Evolutionary conservation across 208 protist species (phyloP), one percentile per base, ranked within the genome.

Genomic region (Acanthamoeba lenticulata): DNA sequence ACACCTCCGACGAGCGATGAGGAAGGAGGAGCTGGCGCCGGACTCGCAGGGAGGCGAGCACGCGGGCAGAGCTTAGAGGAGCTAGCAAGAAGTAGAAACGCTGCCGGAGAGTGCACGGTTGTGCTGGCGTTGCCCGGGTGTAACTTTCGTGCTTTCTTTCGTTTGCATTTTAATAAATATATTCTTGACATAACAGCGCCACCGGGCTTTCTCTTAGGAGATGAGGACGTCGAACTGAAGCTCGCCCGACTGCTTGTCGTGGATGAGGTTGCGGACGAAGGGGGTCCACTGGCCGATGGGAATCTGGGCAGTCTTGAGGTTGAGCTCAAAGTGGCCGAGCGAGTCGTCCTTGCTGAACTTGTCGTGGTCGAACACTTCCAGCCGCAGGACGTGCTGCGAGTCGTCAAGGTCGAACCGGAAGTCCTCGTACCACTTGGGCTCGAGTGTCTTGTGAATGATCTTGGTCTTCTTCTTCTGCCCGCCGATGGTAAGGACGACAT

Each of bases 311-410:
- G 40, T 47, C 77, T 86, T 86, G 42, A 85, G 74, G 74, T 86
- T 86, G 44, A 86, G 77, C 77, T 86, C 77, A 34, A 72, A 62
- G 57, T 91, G n/a, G 65, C 88, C 88, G 13, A 93, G 88, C 62
- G 57, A 52, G 88, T 93, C 62, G 88, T 93, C 88, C 88, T 93
- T 93, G 88, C 42, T 62, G 44, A 93, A 49, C 88, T 65, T 60
- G 45, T 93, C 88, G 88, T 93, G 88, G 62, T 93, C 88, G 65
- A 81, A 81, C 44, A 94, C 90, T n/a, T 92, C 60, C 6, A 92
- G 1, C n/a, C 62, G 88, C 1, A 77, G 34, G 42, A 86, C 45
- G 77, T 40, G 77, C 77, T 85, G 42, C 24, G 77, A 0, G 77
- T 86, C 77, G 44, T 86, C 77, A 13, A 60, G 32, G 44, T 86